Evolutionary conservation across 306 rosid species (phyloP).

Genomic region (Quercus rubra): DNA sequence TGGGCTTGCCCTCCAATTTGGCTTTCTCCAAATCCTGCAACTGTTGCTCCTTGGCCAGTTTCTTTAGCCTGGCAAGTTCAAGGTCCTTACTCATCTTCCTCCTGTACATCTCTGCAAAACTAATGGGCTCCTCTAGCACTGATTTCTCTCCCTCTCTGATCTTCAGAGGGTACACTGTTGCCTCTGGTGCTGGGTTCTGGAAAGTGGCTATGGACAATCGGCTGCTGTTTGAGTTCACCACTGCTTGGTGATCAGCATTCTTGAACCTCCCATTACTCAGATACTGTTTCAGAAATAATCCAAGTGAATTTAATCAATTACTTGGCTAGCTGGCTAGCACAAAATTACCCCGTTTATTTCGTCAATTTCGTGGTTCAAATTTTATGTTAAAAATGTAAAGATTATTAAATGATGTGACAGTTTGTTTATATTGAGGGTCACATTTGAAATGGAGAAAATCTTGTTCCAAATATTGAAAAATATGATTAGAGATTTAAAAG

Average conservation of each 20-base stretch:
- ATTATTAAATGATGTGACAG: too few species aligned
- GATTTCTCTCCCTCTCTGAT: slow-evolving; percentile 61
- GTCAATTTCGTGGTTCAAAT: too few species aligned
- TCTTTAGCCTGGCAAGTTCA: slow-evolving; percentile 64
- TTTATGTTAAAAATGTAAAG: too few species aligned
- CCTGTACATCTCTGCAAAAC: slow-evolving; percentile 68
- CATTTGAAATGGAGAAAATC: too few species aligned
- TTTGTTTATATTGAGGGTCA: too few species aligned
- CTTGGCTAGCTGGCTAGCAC: not conserved
- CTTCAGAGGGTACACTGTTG: slow-evolving; percentile 64
- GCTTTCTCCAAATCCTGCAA: slow-evolving; percentile 16
- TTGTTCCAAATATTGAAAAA: too few species aligned
- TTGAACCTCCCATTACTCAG: slow-evolving; percentile 91
- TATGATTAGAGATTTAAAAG: too few species aligned
- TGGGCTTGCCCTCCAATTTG: slow-evolving; percentile 29
- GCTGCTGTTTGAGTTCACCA: slow-evolving; percentile 74
- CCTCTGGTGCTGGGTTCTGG: slow-evolving; percentile 75
- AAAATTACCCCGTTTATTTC: too few species aligned
- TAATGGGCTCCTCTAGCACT: slow-evolving; percentile 57
- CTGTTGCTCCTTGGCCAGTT: slow-evolving; percentile 51
- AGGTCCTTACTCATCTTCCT: slow-evolving; percentile 70
- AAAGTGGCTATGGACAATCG: slow-evolving; percentile 89
- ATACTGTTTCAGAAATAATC: slow-evolving; percentile 32
- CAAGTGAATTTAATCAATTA: not conserved
- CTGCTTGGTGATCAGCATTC: slow-evolving; percentile 93